Base-by-base conservation (phyloP, 2,329 filamentous ascomycete species). In the Lasiodiplodia gonubiensis region DNA sequence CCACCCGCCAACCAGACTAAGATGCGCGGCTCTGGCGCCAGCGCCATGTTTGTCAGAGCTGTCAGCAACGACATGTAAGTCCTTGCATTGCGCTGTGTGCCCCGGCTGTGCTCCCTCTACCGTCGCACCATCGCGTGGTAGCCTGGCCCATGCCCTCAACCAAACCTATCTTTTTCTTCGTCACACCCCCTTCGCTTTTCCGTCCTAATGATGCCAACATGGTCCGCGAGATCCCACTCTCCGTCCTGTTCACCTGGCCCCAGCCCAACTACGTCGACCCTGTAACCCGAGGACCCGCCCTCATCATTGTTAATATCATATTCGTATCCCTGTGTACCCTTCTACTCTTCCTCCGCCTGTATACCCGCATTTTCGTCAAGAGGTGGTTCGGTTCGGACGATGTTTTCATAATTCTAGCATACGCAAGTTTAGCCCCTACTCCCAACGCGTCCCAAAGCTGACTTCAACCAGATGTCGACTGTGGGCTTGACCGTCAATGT, bases 381-480 rank as follows among this genome's bases (percentile, higher is more conserved):
- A 74, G 77, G 51, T 80, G 79, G 77, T 79, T 82, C 57, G 80
- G 81, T 3, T 71, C 76, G 33, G 81, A 83, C 67, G 81, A 83
- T 69, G 64, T 74, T 14, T 77, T 80, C 67, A 82, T 82, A 48
- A 65, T 76, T 0, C 68, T 82, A 23, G 79, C 81, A 18, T 70
- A 79, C 71, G 80, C 81, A 72, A 52, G 73, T 67, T 2, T 35
- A 4, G 21, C n/a, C 7, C 10, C 49, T 66, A 11, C n/a, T 16
- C 35, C 1, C 25, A n/a, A 21, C 33, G 12, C 25, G 25, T 21
- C 23, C 51, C 7, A 60, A 11, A 53, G 33, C 30, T 64, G 23
- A 52, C n/a, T 21, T 12, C 69, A 71, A 67, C 14, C 49, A 80
- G 79, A 61, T 80, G 14, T 77, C 76, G 61, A 75, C 80, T 1